A percentile compares a stretch with the other conserved stretches of the same genome.
These are phyloP conservation scores for Hymenochaete sp. DNA, from an alignment of 1,284 basidiomycete species.

Conservation along the genomic window DNA sequence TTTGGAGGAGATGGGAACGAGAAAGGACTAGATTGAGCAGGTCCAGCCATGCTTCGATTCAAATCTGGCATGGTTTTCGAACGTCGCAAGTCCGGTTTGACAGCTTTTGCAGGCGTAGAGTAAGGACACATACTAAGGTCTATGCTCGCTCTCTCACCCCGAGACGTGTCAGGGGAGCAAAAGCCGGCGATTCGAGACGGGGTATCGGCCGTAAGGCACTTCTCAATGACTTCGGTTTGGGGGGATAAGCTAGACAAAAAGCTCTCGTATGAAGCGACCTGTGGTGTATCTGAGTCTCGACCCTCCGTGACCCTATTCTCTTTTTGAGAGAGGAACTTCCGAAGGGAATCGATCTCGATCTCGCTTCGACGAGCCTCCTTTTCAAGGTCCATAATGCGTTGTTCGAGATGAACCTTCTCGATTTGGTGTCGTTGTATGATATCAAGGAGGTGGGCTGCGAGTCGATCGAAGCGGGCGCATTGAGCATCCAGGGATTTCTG, in stretches of 20 bases:
- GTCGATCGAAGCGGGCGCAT: slow-evolving; percentile 15
- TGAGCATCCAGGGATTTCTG: slow-evolving; percentile 13
- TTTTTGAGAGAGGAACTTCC: slow-evolving; percentile 32
- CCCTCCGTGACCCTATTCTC: not conserved
- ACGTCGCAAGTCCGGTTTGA: slow-evolving; percentile 10
- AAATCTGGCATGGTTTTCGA: slow-evolving; percentile 17
- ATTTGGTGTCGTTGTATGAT: slow-evolving; percentile 27
- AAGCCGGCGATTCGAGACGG: slow-evolving; percentile 2
- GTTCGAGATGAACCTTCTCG: slow-evolving; percentile 34
- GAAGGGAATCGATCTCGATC: slow-evolving; percentile 40
- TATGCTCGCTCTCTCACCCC: slow-evolving; percentile 6
- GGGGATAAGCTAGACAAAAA: slow-evolving; percentile 9
- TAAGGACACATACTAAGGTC: slow-evolving; percentile 13
- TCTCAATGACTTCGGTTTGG: slow-evolving; percentile 11
- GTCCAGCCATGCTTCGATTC: slow-evolving; percentile 2
- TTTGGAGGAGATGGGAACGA: not conserved
- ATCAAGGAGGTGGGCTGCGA: slow-evolving; percentile 15
- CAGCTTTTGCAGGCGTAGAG: not conserved
- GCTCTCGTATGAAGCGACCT: slow-evolving; percentile 15
- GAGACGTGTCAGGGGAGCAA: not conserved
- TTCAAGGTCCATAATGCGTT: slow-evolving; percentile 36
- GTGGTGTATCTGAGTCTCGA: slow-evolving; percentile 2
- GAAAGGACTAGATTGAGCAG: not conserved
- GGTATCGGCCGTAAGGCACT: slow-evolving; percentile 10
- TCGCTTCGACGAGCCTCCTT: slow-evolving; percentile 34